Evolutionary conservation across 2,329 filamentous ascomycete genomes (phyloP), one percentile per base, ranked within the genome.

Genomic region (Neonectria hederae): DNA sequence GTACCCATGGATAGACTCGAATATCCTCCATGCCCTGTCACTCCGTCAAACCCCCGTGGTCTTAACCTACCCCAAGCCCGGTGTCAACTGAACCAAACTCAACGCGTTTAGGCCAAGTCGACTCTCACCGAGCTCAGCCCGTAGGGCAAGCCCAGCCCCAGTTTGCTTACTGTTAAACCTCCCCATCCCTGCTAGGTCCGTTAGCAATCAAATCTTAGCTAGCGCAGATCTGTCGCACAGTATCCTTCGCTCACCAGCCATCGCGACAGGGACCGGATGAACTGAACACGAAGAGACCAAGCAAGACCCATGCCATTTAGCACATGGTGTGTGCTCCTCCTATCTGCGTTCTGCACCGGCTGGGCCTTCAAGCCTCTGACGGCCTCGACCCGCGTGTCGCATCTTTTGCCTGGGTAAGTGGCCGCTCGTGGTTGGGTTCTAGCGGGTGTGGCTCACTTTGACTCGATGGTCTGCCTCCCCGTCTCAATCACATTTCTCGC

Each of bases 171-270:
- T 64, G 58, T 65, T 62, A 64, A 71, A 59, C 63, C 65, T 70
- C 62, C 17, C 28, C 51, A 26, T 52, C 62, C 62, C 53, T 65
- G 54, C 54, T 60, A 55, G 59, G 43, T 62, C 66, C 49, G 65
- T 73, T 69, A 65, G 53, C 66, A 73, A 71, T 73, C 71, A 71
- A 73, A 73, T 73, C 60, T 73, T 70, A 67, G 62, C 63, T 73
- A 73, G 71, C 69, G 71, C 52, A 73, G 69, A 73, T 73, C 71
- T 73, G 71, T 73, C 53, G 68, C 71, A 73, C 71, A 70, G 66
- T 73, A 65, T 66, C 51, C 60, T 46, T 54, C 61, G 32, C 51
- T 60, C 59, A 54, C 21, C 53, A 53, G 49, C 59, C 59, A 55
- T 55, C 35, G 66, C 58, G 68, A 70, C 65, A 61, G 62, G 63